Evolutionary conservation across 2,329 filamentous ascomycete genomes (phyloP), one percentile per base, ranked within the genome.

Genomic region (Chaetomium sp.): DNA sequence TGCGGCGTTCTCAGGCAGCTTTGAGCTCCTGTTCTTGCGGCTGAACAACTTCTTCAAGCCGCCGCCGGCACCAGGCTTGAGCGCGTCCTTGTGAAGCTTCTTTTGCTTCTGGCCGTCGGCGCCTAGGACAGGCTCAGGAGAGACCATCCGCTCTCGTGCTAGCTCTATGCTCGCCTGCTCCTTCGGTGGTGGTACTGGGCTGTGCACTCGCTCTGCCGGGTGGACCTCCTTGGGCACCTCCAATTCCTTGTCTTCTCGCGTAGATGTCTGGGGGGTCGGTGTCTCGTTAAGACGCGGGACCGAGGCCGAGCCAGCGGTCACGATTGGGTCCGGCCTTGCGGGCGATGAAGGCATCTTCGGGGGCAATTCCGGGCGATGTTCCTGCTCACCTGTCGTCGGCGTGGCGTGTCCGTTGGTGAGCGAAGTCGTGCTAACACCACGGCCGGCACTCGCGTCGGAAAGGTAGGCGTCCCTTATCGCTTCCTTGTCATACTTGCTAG

Each of bases 401-500:
- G 70, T 73, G 25, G 73, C 72, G 68, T 74, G 72, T 16, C 75
- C 77, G 61, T 81, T 80, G 45, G 76, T 77, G 21, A 77, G 77
- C 61, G 82, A 76, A 13, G 81, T 79, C 19, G 82, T 79, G 49
- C 79, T 77, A 23, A 80, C 68, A 13, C 91, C 91, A 65, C 86
- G 90, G 25, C 93, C 93, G 50, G 90, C 88, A 69, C 83, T 86
- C 56, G 79, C 81, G 74, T 96, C 89, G 54, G 87, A 86, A 59
- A 98, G 82, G 76, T 98, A 98, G n/a, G 91, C 88, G 68, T 92
- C 88, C 61, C 93, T 88, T 67, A 96, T 89, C 8, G 89, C 83
- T 72, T 95, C 89, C 78, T 95, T 96, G 78, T 98, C 95, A 75
- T 97, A 98, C 72, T 93, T 93, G 76, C 84, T 94, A 35, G 94